phyloP scores from a whole-genome alignment of 306 rosid genomes.

The Casuarina equisetifolia region DNA sequence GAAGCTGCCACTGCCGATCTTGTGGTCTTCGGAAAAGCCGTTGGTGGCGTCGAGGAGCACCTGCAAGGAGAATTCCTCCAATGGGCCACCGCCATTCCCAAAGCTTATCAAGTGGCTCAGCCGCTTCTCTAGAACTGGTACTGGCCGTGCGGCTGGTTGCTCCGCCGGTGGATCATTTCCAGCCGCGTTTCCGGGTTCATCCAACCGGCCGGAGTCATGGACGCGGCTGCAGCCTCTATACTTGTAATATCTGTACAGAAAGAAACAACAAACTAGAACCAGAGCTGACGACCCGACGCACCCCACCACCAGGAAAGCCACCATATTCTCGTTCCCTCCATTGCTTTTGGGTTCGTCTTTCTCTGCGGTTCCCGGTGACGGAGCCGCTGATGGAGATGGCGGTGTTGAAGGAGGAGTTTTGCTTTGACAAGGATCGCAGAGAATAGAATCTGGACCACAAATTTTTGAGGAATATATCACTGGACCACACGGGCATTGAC shows the following conservation, averaged over 20 bases:
- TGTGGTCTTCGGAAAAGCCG: slow-evolving; percentile 62
- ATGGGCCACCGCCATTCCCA: slow-evolving; percentile 55
- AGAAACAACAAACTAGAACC: slow-evolving; percentile 41
- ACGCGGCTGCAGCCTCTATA: slow-evolving; percentile 55
- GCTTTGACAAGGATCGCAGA: slow-evolving; percentile 43
- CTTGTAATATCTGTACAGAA: slow-evolving; percentile 44
- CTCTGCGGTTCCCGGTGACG: too few species aligned
- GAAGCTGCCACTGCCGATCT: slow-evolving; percentile 76
- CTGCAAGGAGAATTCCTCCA: slow-evolving; percentile 63
- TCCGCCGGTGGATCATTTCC: neutral
- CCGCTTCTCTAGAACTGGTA: slow-evolving; percentile 52
- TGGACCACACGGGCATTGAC: slow-evolving; percentile 39
- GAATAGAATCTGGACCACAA: slow-evolving; percentile 32
- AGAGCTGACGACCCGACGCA: slow-evolving; percentile 63
- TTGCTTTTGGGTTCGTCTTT: neutral
- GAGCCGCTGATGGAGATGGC: neutral
- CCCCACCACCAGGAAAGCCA: slow-evolving; percentile 74
- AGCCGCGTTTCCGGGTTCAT: slow-evolving; percentile 20
- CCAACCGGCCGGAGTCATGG: slow-evolving; percentile 85
- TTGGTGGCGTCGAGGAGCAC: slow-evolving; percentile 49
- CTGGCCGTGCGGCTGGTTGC: neutral
- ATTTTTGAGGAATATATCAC: slow-evolving; percentile 4
- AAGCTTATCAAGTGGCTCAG: slow-evolving; percentile 71
- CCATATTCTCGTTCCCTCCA: slow-evolving; percentile 57
- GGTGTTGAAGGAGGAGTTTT: neutral